Percentiles rank a stretch among this genome's conserved stretches.
These are phyloP conservation scores for Xylaria sp. DNA, from an alignment of 2,329 filamentous ascomycete species.

Conservation along the genomic window DNA sequence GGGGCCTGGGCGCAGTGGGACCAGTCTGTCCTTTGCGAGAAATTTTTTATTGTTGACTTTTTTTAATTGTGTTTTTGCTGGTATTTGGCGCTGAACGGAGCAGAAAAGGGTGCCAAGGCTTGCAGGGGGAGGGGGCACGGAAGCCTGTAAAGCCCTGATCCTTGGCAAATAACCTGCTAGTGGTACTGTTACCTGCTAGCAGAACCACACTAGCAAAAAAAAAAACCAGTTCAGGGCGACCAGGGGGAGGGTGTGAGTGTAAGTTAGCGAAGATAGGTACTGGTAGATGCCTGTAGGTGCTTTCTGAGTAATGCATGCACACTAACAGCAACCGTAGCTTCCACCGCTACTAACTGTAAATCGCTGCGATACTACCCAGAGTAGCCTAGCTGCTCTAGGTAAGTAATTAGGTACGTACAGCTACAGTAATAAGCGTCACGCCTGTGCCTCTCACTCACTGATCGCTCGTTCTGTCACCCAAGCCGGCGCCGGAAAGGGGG, in stretches of 20 bases:
- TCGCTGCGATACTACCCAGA: too few relatives aligned
- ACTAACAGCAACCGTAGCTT: too few relatives aligned
- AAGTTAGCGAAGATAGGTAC: too few relatives aligned
- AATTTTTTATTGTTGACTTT: slow-evolving; percentile 22
- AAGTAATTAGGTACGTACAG: too few relatives aligned
- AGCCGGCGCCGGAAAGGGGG: slow-evolving; percentile 16
- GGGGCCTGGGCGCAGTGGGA: slow-evolving; percentile 9
- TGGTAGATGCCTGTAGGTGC: too few relatives aligned
- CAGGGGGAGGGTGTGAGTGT: neutral
- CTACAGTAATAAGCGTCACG: too few relatives aligned
- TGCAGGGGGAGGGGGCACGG: slow-evolving; percentile 11
- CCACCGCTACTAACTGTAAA: too few relatives aligned
- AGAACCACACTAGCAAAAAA: neutral
- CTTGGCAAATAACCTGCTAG: slow-evolving; percentile 25
- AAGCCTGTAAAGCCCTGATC: slow-evolving; percentile 23
- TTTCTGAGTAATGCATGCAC: too few relatives aligned
- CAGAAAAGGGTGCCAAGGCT: slow-evolving; percentile 18
- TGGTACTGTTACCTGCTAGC: too few relatives aligned
- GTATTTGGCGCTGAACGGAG: slow-evolving; percentile 16
- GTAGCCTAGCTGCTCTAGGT: too few relatives aligned
- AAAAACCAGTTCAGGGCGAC: neutral
- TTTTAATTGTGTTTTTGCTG: slow-evolving; percentile 15
- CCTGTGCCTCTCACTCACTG: neutral
- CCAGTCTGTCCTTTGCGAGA: slow-evolving; percentile 11
- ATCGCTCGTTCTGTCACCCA: neutral